These are phyloP conservation scores for Pyronema domesticum DNA, from an alignment of 495 filamentous ascomycete genomes.

Conservation along the genomic window DNA sequence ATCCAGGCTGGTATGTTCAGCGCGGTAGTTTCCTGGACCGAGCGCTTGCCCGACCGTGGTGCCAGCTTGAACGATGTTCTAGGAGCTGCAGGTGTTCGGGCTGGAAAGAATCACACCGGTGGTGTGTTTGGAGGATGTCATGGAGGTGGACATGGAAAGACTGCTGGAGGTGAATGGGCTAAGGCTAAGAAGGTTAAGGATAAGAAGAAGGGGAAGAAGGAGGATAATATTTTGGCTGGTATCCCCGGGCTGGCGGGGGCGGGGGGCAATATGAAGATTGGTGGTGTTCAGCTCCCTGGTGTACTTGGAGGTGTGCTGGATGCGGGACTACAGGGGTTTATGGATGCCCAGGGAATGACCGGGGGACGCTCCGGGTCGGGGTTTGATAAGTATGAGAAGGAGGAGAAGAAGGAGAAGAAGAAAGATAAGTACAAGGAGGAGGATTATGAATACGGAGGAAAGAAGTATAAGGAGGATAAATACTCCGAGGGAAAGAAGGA, in stretches of 20 bases:
- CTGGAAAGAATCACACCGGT: constrained; percentile 54
- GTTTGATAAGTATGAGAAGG: not conserved
- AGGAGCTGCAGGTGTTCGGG: constrained; percentile 59
- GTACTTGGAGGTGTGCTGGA: constrained; percentile 16
- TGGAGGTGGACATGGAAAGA: constrained; percentile 17
- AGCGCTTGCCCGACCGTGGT: constrained; percentile 44
- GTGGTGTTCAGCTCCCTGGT: constrained; percentile 18
- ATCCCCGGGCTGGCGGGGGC: constrained; percentile 13
- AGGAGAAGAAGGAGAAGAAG: constrained; percentile 9
- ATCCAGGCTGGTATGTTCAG: constrained; percentile 76
- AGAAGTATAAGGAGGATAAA: constrained; percentile 17
- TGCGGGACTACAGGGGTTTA: constrained; percentile 9
- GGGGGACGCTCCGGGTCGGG: not conserved
- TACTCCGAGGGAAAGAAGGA: constrained; percentile 11
- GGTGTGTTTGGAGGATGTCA: constrained; percentile 19
- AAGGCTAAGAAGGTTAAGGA: constrained; percentile 22
- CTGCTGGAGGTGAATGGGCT: constrained; percentile 15
- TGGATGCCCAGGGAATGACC: not conserved
- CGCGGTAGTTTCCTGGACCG: constrained; percentile 58
- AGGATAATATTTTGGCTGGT: constrained; percentile 7
- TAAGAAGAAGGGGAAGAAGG: constrained; percentile 8
- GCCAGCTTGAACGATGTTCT: constrained; percentile 48
- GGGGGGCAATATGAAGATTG: constrained; percentile 14
- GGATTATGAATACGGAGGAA: constrained; percentile 7
- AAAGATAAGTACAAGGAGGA: constrained; percentile 6